Base-by-base conservation (phyloP, 2,329 filamentous ascomycete genomes). In the Colletotrichum tanaceti region DNA sequence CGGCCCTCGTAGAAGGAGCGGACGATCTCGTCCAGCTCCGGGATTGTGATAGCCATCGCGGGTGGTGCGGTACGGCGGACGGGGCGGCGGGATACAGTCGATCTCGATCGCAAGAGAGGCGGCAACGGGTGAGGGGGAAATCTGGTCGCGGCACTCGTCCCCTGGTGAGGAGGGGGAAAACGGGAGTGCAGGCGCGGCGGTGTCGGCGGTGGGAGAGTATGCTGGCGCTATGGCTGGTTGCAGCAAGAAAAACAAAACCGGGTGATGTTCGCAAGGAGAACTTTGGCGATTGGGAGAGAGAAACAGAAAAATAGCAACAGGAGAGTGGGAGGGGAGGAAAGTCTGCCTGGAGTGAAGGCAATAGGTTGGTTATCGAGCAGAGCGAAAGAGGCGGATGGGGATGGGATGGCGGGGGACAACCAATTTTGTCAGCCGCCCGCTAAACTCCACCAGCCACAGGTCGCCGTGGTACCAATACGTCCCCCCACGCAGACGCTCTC, bases 1-100 rank as follows among this genome's bases (percentile, higher is more conserved):
- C 95, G 92, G 79, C 94, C 94, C 84, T 98, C 95, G 79, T 97
- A 99, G 84, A 99, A 98, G 85, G 93, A 90, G 80, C 93, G 94
- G 87, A 98, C 95, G 74, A 94, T 96, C 81, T 87, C 91, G 89
- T 99, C 96, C 85, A 99, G 90, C 89, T 99, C 96, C 81, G 92
- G 90, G 82, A 99, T 95, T 77, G 92, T 85, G 79, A 88, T 84
- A 79, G 89, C 85, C 89, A 91, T 91, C 80, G 79, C 83, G 74
- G 74, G 76, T 79, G 78, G 74, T 70, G 73, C 71, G 70, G 74
- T 73, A 70, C 71, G 69, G 71, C 74, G 76, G 74, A 74, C 74
- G 72, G 73, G 75, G 75, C 73, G 74, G 75, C 73, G 73, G 73
- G 61, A 70, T 53, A 39, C 43, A 64, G 68, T 68, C 65, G 71